A percentile compares a stretch with the other conserved stretches of the same genome.
These are phyloP conservation scores for Aspergillus persii DNA, from an alignment of 2,329 filamentous ascomycete species.

Conservation along the genomic window DNA sequence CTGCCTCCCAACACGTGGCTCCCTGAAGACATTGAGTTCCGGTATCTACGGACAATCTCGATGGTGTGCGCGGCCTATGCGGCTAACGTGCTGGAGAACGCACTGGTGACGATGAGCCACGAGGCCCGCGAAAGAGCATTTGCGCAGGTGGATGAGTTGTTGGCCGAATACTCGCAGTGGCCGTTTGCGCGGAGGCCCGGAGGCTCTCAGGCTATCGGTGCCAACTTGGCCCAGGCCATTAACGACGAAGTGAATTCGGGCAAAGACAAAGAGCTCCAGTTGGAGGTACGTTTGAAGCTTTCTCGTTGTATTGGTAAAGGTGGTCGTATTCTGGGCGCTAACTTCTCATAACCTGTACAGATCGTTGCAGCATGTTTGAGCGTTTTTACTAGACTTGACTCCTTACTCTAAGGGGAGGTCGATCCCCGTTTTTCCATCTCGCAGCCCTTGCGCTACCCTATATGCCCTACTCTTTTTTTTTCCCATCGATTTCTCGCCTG, in stretches of 20 bases:
- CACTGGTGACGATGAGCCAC: slow-evolving; percentile 88
- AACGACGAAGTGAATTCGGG: slow-evolving; percentile 79
- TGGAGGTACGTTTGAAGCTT: slow-evolving; percentile 66
- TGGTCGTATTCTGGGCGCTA: neutral
- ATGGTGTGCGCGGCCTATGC: slow-evolving; percentile 99
- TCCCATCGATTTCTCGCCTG: slow-evolving; percentile 4
- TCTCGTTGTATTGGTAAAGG: neutral
- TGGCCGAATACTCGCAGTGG: slow-evolving; percentile 97
- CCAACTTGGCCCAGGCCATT: slow-evolving; percentile 85
- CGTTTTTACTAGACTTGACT: slow-evolving; percentile 97
- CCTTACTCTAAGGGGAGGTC: slow-evolving; percentile 64
- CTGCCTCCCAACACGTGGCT: slow-evolving; percentile 83
- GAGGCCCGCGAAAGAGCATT: slow-evolving; percentile 93
- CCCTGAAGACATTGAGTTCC: slow-evolving; percentile 90
- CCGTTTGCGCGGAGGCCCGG: slow-evolving; percentile 81
- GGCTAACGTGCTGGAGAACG: slow-evolving; percentile 96
- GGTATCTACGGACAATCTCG: slow-evolving; percentile 83
- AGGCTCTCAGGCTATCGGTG: slow-evolving; percentile 79
- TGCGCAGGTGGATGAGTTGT: slow-evolving; percentile 91
- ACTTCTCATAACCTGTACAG: slow-evolving; percentile 37
- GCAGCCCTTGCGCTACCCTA: slow-evolving; percentile 4
- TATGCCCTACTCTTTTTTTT: slow-evolving; percentile 4
- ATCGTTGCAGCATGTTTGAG: slow-evolving; percentile 91
- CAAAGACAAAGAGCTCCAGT: slow-evolving; percentile 92
- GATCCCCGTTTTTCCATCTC: slow-evolving; percentile 3